phyloP scores from a whole-genome alignment of 2,329 filamentous ascomycete genomes.

The Trichoderma harzianum region DNA sequence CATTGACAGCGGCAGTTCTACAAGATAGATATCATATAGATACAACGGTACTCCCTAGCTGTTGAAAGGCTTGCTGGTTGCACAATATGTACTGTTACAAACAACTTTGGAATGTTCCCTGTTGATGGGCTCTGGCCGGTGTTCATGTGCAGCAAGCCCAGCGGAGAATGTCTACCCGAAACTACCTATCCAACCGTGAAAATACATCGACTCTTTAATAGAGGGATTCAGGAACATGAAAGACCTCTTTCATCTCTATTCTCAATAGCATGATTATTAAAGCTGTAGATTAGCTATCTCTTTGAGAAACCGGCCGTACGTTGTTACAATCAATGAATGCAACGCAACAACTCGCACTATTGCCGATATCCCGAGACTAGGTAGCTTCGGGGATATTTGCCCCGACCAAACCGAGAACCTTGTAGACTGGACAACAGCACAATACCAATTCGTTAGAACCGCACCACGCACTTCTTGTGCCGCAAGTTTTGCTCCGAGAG shows the following conservation, averaged over 20 bases:
- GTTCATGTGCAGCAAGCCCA: neutral
- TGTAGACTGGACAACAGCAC: neutral
- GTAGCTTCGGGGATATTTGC: neutral
- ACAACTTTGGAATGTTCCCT: no score
- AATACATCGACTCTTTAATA: neutral
- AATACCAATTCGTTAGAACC: neutral
- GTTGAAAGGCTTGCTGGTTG: no score
- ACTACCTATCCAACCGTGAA: neutral
- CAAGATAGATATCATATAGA: no score
- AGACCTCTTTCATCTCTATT: neutral
- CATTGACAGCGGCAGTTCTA: neutral
- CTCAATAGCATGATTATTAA: neutral
- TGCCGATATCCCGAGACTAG: neutral
- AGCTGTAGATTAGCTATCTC: neutral
- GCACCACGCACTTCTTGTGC: neutral
- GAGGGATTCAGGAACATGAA: no score
- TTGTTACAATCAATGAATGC: neutral
- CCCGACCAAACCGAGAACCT: neutral
- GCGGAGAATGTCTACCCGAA: neutral
- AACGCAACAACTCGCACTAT: neutral
- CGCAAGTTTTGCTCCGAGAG: neutral
- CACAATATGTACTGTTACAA: no score
- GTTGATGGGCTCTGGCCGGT: no score
- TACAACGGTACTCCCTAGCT: no score
- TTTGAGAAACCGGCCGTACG: neutral